A percentile compares a stretch with the other conserved stretches of the same genome.
Conservation (phyloP, 2,329 filamentous ascomycete species). For the Colletotrichum somersetense region DNA sequence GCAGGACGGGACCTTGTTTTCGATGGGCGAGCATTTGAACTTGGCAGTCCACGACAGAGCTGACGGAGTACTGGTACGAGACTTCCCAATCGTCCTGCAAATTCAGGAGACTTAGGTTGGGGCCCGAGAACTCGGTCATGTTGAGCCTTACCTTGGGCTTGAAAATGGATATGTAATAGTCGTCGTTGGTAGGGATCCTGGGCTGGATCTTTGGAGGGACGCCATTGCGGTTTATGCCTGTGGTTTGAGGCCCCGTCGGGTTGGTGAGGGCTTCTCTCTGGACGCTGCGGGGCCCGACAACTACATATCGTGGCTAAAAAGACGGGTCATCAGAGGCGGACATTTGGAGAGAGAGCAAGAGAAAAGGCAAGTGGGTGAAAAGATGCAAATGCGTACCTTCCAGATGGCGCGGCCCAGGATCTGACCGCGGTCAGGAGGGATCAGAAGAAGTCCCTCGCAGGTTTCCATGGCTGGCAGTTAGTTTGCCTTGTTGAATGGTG, state of each 20-base stretch:
- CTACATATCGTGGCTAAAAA: slow-evolving; percentile 69
- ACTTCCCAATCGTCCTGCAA: slow-evolving; percentile 66
- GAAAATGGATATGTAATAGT: slow-evolving; percentile 65
- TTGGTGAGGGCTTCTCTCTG: slow-evolving; percentile 52
- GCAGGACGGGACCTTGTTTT: slow-evolving; percentile 70
- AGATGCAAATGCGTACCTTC: slow-evolving; percentile 58
- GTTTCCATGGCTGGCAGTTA: slow-evolving; percentile 37
- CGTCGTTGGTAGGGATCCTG: slow-evolving; percentile 51
- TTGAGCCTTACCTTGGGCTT: slow-evolving; percentile 63
- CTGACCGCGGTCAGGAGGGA: slow-evolving; percentile 64
- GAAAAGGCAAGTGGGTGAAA: slow-evolving; percentile 26
- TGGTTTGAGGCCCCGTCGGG: slow-evolving; percentile 55
- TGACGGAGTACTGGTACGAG: slow-evolving; percentile 65
- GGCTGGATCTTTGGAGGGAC: slow-evolving; percentile 52
- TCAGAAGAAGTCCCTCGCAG: slow-evolving; percentile 61
- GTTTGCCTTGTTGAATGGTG: background rate
- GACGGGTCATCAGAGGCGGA: slow-evolving; percentile 17
- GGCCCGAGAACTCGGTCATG: slow-evolving; percentile 25
- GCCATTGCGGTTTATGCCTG: slow-evolving; percentile 55
- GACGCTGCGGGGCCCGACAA: slow-evolving; percentile 60
- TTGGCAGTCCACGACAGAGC: slow-evolving; percentile 67
- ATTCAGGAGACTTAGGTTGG: slow-evolving; percentile 39
- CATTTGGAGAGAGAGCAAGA: background rate
- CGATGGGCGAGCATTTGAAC: slow-evolving; percentile 71
- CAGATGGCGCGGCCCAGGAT: slow-evolving; percentile 64